A percentile compares a stretch with the other conserved stretches of the same genome.
Evolutionary conservation across 768 basidiomycete genomes (phyloP).

Genomic region (Pseudohyphozyma bogoriensis): DNA sequence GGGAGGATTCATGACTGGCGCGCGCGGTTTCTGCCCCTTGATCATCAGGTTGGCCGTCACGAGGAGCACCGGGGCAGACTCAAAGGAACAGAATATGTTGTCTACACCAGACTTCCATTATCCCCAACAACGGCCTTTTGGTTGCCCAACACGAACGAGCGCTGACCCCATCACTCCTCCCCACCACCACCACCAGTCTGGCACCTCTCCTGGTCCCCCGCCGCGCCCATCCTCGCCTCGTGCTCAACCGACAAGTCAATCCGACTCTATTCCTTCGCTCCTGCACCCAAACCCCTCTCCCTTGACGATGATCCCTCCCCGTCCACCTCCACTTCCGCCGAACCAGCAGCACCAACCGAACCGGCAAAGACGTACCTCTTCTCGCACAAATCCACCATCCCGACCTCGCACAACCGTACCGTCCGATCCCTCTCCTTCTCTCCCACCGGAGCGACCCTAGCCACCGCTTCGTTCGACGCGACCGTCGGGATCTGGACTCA

Average conservation of each 20-base stretch:
- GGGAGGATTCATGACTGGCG: too few relatives aligned
- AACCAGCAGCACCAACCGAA: slow-evolving; percentile 3
- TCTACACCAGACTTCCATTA: too few relatives aligned
- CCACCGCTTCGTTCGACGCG: slow-evolving; percentile 87
- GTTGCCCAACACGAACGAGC: too few relatives aligned
- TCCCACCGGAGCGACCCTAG: slow-evolving; percentile 73
- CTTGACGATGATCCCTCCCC: too few relatives aligned
- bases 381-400: slow-evolving; percentile 48
- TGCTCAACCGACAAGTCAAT: slow-evolving; percentile 93
- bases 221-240: slow-evolving; percentile 69
- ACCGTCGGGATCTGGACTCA: slow-evolving; percentile 86
- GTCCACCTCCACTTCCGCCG: slow-evolving; percentile 30
- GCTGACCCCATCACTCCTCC: not conserved
- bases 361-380: slow-evolving; percentile 12
- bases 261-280: slow-evolving; percentile 62
- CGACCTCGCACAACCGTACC: slow-evolving; percentile 77
- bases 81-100: too few relatives aligned
- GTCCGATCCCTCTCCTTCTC: slow-evolving; percentile 81
- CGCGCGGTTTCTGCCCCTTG: too few relatives aligned
- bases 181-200: slow-evolving; percentile 45
- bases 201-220: slow-evolving; percentile 81
- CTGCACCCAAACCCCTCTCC: too few relatives aligned
- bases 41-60: too few relatives aligned
- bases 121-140: too few relatives aligned
- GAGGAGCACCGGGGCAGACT: too few relatives aligned